Evolutionary conservation across 192 early-diverging fungal species (phyloP), one percentile per base, ranked within the genome.

Genomic region (Backusella psychrophila): DNA sequence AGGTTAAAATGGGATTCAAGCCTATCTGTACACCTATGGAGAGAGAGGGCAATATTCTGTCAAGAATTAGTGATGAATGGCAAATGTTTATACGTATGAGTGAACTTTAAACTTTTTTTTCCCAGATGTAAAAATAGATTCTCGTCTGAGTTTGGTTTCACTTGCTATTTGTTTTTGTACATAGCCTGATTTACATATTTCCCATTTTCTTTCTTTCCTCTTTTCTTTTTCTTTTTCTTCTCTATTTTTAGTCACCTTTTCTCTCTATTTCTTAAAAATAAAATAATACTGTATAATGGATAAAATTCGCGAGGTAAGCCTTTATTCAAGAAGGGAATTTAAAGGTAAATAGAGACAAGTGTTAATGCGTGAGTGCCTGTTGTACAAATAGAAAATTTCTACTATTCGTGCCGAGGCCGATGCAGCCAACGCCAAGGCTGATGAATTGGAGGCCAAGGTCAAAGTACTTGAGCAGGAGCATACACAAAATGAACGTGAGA

Each of bases 401-500:
- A 68, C 15, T 21, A 80, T 91, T 56, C 91, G 91, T 44, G 87
- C 86, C 69, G 90, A 93, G 75, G 85, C 87, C 49, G 92, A 94
- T 39, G 86, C 81, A 15, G 86, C 88, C 59, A 77, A 77, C 67
- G 87, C 83, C 74, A 89, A 87, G 21, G 89, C 87, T 33, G 91
- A 92, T 36, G 77, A 81, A 26, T 83, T 87, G 34, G 91, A 93
- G 82, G 73, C 56, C 15, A 79, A 87, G 15, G 76, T 86, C 70
- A 93, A 93, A 83, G 74, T 74, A 66, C 65, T 88, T 7, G 63
- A 83, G 77, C 84, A 85, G 52, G 86, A 91, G 77, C 77, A 88
- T 71, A 87, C 82, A 7, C 80, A 84, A 73, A 90, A 90, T 72
- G 93, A 94, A 38, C 90, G 90, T 74, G 91, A 93, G 71, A 80